Base-by-base conservation (phyloP, 768 basidiomycete genomes). In the Kwoniella heveanensis region DNA sequence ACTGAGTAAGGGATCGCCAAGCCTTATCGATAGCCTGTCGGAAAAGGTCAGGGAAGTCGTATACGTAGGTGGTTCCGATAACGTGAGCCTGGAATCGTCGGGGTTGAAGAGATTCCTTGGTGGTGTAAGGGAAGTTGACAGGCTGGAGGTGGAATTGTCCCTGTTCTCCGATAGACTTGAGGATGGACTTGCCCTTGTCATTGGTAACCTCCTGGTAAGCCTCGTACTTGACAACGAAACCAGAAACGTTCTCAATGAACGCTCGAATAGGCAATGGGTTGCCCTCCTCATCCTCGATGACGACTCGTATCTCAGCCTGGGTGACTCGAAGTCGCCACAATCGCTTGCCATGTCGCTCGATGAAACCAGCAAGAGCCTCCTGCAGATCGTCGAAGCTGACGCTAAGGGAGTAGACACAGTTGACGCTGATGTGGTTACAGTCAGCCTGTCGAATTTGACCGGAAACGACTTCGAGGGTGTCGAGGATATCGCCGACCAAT, bases 41-140 rank as follows among this genome's bases (percentile, higher is more conserved):
- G 85, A 98, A 99, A 67, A 99, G 87, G 74, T 96, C 96, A 46
- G 96, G 96, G 88, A 98, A 99, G 82, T 98, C 96, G 81, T 98
- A 98, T 30, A 90, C 94, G 79, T 98, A 99, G 54, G 96, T 99
- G 29, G 96, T 99, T 57, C 96, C 96, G 70, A 96, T 88, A 63
- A 97, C 86, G 80, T 99, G 96, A 24, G 96, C 96, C 78, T 98
- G 95, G 83, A 98, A 98, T 67, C 96, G 92, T 81, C 96, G 94
- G 46, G 96, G 96, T 78, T 99, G 96, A 51, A 99, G 83, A 19
- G 93, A 97, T 80, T 97, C 95, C 82, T 96, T 99, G 62, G 95
- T 98, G 15, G 95, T 88, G 82, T 98, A 98, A 0, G 91, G 84
- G 69, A 90, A 87, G 80, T 91, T 89, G 68, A 95, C 95, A 12